Base-by-base conservation (phyloP, 306 rosid species). In the Vigna hirtella region DNA sequence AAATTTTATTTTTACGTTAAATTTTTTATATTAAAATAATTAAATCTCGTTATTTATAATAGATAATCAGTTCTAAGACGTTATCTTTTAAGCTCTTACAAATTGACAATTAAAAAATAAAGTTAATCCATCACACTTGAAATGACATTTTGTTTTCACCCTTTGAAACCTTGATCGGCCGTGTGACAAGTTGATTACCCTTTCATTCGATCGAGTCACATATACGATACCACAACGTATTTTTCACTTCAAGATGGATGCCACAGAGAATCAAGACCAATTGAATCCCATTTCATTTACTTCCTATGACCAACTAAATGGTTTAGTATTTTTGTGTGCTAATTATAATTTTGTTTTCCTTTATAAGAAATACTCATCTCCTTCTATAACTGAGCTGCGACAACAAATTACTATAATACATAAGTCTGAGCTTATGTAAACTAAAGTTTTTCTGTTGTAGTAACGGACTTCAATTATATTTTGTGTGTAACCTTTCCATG, bases 371-470 rank as follows among this genome's bases (percentile, higher is more conserved):
- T 43, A 2, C 76, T 57, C 10, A 71, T 45, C 55, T 53, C 30
- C 42, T 53, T 42, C 58, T 32, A 17, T 59, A 36, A 40, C 50
- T 9, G 4, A 40, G 26, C 18, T 30, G 22, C 48, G 73, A 16
- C 82, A 50, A 58, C 9, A 18, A 16, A 38, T 74, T 43, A 81
- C 10, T n/a, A 78, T 69, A 42, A 56, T 13, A 73, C 47, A 5
- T 50, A 50, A 26, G 68, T 52, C 55, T 58, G 30, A 61, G 66
- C 61, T 62, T 14, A 45, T 42, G 2, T 45, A 3, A 74, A 66
- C 34, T 40, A 40, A 74, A 70, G 51, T 66, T 74, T 34, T 32
- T 64, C 61, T 64, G 34, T 49, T 38, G 13, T 48, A 34, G 17
- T 64, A 65, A 14, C 34, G 45, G 30, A 66, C 57, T 73, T 73